phyloP scores from a whole-genome alignment of 1,284 basidiomycete species.

The Moniliophthora roreri region DNA sequence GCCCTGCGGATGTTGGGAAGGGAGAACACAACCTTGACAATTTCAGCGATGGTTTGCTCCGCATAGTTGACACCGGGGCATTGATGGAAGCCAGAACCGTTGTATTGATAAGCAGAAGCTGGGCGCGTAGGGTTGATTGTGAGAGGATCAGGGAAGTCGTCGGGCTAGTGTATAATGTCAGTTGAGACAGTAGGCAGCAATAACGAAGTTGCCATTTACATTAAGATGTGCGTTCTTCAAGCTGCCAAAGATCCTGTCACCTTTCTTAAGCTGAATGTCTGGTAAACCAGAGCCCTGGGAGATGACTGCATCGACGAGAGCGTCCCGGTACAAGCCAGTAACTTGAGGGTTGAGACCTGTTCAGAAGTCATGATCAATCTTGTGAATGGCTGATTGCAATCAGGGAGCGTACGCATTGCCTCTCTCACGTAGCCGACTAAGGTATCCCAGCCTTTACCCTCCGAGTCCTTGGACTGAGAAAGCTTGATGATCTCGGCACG shows the following conservation, averaged over 20 bases:
- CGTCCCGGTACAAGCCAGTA: constrained; percentile 46
- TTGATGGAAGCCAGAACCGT: constrained; percentile 45
- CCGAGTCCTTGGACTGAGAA: constrained; percentile 27
- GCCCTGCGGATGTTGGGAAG: constrained; percentile 47
- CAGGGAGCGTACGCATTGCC: constrained; percentile 43
- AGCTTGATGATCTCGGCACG: constrained; percentile 39
- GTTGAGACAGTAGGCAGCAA: neutral
- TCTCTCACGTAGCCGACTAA: constrained; percentile 54
- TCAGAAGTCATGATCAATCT: neutral
- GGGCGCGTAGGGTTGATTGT: constrained; percentile 40
- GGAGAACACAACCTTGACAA: constrained; percentile 44
- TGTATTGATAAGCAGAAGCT: constrained; percentile 34
- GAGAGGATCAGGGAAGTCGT: constrained; percentile 44
- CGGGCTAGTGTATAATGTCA: constrained; percentile 24
- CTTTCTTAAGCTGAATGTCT: constrained; percentile 37
- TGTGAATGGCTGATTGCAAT: neutral
- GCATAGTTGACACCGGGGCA: constrained; percentile 40
- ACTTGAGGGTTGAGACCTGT: constrained; percentile 42
- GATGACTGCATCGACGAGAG: constrained; percentile 32
- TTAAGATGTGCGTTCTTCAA: constrained; percentile 51
- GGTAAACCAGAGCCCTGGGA: constrained; percentile 38
- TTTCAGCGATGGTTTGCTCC: constrained; percentile 40
- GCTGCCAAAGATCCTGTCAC: constrained; percentile 44
- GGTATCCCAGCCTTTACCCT: constrained; percentile 32
- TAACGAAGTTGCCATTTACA: constrained; percentile 29